These are phyloP conservation scores for Selaginella tamariscina DNA, from an alignment of 75 land plant genomes.

Conservation along the genomic window DNA sequence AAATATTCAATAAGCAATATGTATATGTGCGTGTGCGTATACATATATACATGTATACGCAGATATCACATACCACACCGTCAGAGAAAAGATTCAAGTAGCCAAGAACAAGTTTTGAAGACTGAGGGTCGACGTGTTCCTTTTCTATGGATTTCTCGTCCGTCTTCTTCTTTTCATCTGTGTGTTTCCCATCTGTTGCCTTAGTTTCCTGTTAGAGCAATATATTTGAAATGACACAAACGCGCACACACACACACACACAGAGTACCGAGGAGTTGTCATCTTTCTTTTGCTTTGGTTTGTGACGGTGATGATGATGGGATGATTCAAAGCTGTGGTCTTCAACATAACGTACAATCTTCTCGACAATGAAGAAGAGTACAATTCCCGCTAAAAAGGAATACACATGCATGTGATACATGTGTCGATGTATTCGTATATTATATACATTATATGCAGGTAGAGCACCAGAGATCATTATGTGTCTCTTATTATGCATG, in stretches of 20 bases:
- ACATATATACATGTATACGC: neutral
- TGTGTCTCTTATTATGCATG: neutral
- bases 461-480: too few relatives aligned
- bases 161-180: neutral
- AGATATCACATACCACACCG: conserved; percentile 59
- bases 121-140: too few relatives aligned
- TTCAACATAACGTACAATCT: conserved; percentile 86
- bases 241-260: neutral
- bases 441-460: too few relatives aligned
- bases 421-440: too few relatives aligned
- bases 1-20: neutral
- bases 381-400: conserved; percentile 64
- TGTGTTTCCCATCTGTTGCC: neutral
- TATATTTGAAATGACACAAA: neutral
- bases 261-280: conserved; percentile 9
- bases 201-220: neutral
- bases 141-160: too few relatives aligned
- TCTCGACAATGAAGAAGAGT: conserved; percentile 85
- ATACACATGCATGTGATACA: too few relatives aligned
- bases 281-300: conserved; percentile 7
- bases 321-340: conserved; percentile 28
- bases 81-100: conserved; percentile 97
- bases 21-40: too few relatives aligned
- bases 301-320: conserved; percentile 62
- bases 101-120: conserved; percentile 66